Evolutionary conservation across 1,139 yeast species (phyloP), one percentile per base, ranked within the genome.

Genomic region (Pichia sp.): DNA sequence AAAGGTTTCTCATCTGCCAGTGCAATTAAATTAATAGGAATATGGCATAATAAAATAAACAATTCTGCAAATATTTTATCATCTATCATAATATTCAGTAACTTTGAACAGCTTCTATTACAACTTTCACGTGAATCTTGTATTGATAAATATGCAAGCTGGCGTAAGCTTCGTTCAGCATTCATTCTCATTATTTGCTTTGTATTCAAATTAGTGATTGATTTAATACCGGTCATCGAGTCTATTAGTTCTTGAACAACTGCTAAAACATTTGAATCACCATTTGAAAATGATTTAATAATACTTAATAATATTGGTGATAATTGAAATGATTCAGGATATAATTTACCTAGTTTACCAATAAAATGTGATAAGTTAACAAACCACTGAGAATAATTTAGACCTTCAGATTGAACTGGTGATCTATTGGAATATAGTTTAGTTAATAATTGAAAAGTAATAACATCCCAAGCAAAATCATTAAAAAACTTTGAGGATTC

Each of bases 311-410:
- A 61, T 11, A 92, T 67, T 23, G 84, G 81, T 1, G 63, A 61
- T 35, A 83, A 58, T 52, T 78, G 78, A 55, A 83, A 73, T 25
- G 67, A 64, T 0, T 77, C 71, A 1, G 54, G 49, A 55, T 80
- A 78, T 9, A 67, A 62, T 47, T 71, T 77, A 35, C 82, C 78
- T 6, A 82, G 63, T 47, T 78, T 78, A 2, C 90, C 89, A 46
- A 82, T 73, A 54, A 84, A 83, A 2, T 76, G 67, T 0, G 89
- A 74, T 27, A 84, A 63, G 29, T 87, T 80, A 58, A 82, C 95
- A 32, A 87, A 74, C 97, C 97, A 92, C 59, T 79, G 82, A 23
- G 87, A 72, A 50, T 86, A 94, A 55, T 81, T 78, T 48, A 90
- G 67, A 5, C 97, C 97, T 64, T 89, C 92, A 20, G 65, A 71